Conservation (phyloP, 2,329 filamentous ascomycete species). For the Pseudopithomyces chartarum region DNA sequence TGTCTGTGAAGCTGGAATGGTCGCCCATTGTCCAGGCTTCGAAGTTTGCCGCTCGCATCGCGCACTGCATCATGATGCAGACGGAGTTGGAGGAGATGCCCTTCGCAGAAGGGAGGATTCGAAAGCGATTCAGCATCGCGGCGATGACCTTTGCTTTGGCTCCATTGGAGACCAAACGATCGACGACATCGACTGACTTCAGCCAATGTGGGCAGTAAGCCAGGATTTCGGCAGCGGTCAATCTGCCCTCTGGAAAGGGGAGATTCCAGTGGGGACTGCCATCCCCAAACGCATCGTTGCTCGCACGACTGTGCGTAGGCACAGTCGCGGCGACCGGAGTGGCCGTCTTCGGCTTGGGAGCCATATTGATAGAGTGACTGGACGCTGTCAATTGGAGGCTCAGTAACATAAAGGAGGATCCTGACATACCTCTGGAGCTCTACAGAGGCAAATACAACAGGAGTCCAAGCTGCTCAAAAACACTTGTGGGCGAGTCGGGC, state of each 20-base stretch:
- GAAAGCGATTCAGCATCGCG: background rate
- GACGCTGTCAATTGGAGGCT: background rate
- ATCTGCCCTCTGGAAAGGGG: slow-evolving; percentile 23
- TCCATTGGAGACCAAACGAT: slow-evolving; percentile 31
- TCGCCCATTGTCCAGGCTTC: slow-evolving; percentile 19
- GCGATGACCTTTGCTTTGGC: background rate
- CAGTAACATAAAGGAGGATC: background rate
- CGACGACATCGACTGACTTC: slow-evolving; percentile 29
- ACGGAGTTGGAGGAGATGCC: background rate
- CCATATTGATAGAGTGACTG: background rate
- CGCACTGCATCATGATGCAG: slow-evolving; percentile 9
- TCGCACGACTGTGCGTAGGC: slow-evolving; percentile 2
- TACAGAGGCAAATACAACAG: no score
- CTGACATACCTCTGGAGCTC: background rate
- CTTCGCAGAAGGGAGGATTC: background rate
- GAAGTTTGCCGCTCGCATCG: slow-evolving; percentile 14
- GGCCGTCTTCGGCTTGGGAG: slow-evolving; percentile 6
- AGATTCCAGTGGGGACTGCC: slow-evolving; percentile 23
- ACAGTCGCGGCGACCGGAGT: slow-evolving; percentile 23
- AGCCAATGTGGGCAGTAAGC: slow-evolving; percentile 31
- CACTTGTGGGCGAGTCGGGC: no score
- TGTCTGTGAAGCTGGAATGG: slow-evolving; percentile 7
- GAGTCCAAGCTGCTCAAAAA: no score
- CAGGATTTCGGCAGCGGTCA: slow-evolving; percentile 32
- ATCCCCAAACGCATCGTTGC: slow-evolving; percentile 21